Evolutionary conservation across 2,329 filamentous ascomycete genomes (phyloP), one percentile per base, ranked within the genome.

Genomic region (Aspergillus eucalypticola): DNA sequence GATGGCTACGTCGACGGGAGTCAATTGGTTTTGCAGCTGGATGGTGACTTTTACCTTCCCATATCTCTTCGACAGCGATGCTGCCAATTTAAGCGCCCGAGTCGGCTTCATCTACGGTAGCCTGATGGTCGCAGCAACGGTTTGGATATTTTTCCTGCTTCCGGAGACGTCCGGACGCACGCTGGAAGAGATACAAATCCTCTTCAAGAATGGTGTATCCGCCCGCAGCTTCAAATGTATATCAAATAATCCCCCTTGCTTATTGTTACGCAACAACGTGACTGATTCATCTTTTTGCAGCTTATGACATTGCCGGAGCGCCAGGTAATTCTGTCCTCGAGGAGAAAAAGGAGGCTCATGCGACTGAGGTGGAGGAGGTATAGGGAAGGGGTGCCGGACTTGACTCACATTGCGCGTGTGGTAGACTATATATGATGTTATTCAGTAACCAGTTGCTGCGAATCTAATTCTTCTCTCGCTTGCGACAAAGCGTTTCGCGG

Each of bases 161-260:
- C 69, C 69, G 3, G 71, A 72, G 56, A 63, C 69, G 8, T 64
- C 69, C 25, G 70, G 67, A 6, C 62, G 69, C 15, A 71, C 70
- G 0, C 68, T 68, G 44, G 64, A 66, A 7, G 69, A 73, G 79
- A 77, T 64, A 27, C 68, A 73, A 51, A 62, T 67, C 11, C 71
- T 73, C 66, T 73, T 71, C 56, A 56, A 60, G 35, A 62, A 66
- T 38, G n/a, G 58, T 8, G 64, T 72, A 0, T 60, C 68, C 8
- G 55, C 61, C 3, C 38, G 58, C 21, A 58, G 60, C 39, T 63
- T 63, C 29, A 63, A 59, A 39, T 32, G 53, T 55, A 44, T 32
- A 41, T 21, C 23, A 25, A 32, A 35, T 0, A 15, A 3, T 11
- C 11, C 11, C 15, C 46, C 25, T 17, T 27, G 17, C 25, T 15